Percentiles rank a stretch among this genome's conserved stretches.
Conservation (phyloP, 1,139 yeast species). For the Zygoascus meyerae region DNA sequence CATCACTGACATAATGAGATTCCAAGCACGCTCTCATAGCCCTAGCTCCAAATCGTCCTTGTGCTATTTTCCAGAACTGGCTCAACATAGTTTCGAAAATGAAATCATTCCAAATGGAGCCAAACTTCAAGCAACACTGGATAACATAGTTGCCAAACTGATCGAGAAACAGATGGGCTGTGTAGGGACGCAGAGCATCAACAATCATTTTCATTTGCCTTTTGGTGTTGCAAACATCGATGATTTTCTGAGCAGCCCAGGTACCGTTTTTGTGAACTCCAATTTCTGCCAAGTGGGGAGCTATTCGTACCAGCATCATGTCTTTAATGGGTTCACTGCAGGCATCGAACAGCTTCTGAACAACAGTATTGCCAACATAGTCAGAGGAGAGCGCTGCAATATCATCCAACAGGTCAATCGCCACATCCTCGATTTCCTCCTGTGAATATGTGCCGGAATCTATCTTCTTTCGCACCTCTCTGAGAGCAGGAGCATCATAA, state of each 20-base stretch:
- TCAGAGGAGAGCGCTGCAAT: constrained; percentile 89
- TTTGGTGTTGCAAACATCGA: constrained; percentile 61
- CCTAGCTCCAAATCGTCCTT: constrained; percentile 90
- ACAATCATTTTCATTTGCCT: constrained; percentile 70
- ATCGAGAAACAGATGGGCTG: constrained; percentile 83
- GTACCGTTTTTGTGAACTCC: constrained; percentile 98
- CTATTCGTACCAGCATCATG: constrained; percentile 71
- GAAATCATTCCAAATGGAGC: constrained; percentile 81
- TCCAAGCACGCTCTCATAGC: constrained; percentile 92
- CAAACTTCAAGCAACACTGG: constrained; percentile 89
- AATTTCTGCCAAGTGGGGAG: constrained; percentile 81
- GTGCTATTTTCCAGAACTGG: constrained; percentile 75
- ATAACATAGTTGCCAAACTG: constrained; percentile 96
- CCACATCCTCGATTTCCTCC: constrained; percentile 72
- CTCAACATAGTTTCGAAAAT: constrained; percentile 79
- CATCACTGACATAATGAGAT: constrained; percentile 56
- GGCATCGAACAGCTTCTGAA: constrained; percentile 77
- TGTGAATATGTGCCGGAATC: constrained; percentile 40
- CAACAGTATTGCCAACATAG: constrained; percentile 91
- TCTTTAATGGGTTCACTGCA: constrained; percentile 69
- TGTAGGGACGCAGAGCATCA: constrained; percentile 68
- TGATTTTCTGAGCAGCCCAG: constrained; percentile 97
- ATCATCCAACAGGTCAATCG: constrained; percentile 80
- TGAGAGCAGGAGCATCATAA: constrained; percentile 81
- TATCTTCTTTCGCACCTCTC: constrained; percentile 48